Evolutionary conservation across 176 grass and related monocot species (phyloP), one percentile per base, ranked within the genome.

Genomic region (Oryza glaberrima): DNA sequence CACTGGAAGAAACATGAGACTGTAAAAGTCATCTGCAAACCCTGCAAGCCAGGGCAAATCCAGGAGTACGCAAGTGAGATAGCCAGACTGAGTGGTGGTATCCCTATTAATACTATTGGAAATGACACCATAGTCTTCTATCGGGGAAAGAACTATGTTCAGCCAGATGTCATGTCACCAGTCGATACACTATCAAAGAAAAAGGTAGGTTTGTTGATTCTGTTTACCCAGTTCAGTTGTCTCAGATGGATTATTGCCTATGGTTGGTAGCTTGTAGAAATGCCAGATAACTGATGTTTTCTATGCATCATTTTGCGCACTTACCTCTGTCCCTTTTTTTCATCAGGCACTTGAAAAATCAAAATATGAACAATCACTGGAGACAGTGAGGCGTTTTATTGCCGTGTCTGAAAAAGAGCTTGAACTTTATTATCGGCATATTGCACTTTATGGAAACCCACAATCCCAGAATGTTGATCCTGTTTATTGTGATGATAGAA

Each of bases 1-100:
- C 96, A 95, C 72, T 95, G 96, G 96, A 98, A 98, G 92, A 98
- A 92, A 65, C 89, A 98, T 88, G 96, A 95, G 60, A 94, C 91
- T 41, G 96, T 98, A 19, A 94, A 93, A 74, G 96, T 98, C 72
- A 90, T 94, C 70, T 98, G 93, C 82, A 98, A 92, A 45, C 91
- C 96, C 7, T 98, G 93, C 80, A 94, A 92, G 79, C 93, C 89
- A 75, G 93, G 91, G 13, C 91, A 98, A 83, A 87, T 98, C 46
- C 89, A 95, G 40, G 96, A 95, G 84, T 95, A 92, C 86, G 88
- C 91, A 70, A 90, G 75, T 72, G 91, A 98, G 70, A 88, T 98
- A 82, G 88, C 89, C 19, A 88, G 93, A 46, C 61, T 98, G 36
- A 98, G 96, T 65, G 91, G 93, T 70, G 93, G 96, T 45, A 51